A percentile compares a stretch with the other conserved stretches of the same genome.
Conservation (phyloP, 805 yeast genomes). For the Yarrowia keelungensis region DNA sequence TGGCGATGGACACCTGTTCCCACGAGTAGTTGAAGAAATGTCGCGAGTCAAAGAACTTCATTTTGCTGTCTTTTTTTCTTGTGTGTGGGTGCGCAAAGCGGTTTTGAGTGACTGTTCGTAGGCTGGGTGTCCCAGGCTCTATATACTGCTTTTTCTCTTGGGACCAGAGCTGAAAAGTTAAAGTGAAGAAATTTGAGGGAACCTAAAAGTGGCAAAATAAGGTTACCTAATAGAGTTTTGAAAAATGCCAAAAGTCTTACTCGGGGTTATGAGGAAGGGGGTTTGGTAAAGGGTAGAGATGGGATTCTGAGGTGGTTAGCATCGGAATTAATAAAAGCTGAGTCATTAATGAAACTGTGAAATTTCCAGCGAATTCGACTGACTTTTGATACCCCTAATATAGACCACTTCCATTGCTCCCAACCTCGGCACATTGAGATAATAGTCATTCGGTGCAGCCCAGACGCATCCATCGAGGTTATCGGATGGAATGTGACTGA, state of each 20-base stretch:
- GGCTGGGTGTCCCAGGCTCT: neutral
- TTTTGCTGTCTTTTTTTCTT: conserved; percentile 46
- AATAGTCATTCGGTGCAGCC: conserved; percentile 18
- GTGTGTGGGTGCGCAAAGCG: neutral
- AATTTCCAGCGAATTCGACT: neutral
- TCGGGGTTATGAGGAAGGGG: neutral
- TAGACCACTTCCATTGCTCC: neutral
- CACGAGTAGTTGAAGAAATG: conserved; percentile 83
- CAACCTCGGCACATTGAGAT: conserved; percentile 9
- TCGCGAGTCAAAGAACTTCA: conserved; percentile 79
- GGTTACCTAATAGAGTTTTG: neutral
- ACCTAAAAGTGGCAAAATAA: neutral
- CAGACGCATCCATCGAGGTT: conserved; percentile 8
- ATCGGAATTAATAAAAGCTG: neutral
- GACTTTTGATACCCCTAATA: too few relatives aligned
- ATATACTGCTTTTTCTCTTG: conserved; percentile 3
- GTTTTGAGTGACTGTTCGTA: conserved; percentile 8
- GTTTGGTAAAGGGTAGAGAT: too few relatives aligned
- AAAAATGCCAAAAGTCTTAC: neutral
- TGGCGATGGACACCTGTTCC: conserved; percentile 95
- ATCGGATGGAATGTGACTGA: conserved; percentile 14
- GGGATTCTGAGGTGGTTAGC: neutral
- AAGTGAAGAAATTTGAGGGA: conserved; percentile 6
- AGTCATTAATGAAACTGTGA: neutral
- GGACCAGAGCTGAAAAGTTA: conserved; percentile 1